Percentiles rank a stretch among this genome's conserved stretches.
phyloP scores from a whole-genome alignment of 345 rosid species.

The Camelina laxa region DNA sequence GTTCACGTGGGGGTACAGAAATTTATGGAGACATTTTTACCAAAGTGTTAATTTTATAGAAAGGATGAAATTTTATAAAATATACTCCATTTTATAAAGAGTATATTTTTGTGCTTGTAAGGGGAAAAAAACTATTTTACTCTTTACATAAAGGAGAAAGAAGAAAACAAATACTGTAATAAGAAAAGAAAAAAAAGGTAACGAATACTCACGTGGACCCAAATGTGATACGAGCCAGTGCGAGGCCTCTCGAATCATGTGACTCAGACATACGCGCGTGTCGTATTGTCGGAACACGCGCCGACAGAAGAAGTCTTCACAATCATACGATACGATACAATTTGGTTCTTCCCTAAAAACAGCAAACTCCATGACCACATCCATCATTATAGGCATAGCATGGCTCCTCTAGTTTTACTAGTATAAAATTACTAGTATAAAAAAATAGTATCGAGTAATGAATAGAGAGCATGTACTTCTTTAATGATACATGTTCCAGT shows the following conservation, averaged over 20 bases:
- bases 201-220: conserved; percentile 42
- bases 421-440: background rate
- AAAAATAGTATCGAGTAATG: conserved; percentile 7
- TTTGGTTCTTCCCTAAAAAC: conserved; percentile 35
- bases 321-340: conserved; percentile 43
- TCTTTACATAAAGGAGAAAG: background rate
- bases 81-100: background rate
- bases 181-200: background rate
- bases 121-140: background rate
- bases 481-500: conserved; percentile 26
- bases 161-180: conserved; percentile 12
- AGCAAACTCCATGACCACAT: conserved; percentile 36
- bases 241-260: conserved; percentile 26
- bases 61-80: background rate
- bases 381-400: conserved; percentile 12
- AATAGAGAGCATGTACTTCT: conserved; percentile 28
- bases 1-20: conserved; percentile 33
- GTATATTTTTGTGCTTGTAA: background rate
- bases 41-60: background rate
- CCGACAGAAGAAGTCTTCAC: conserved; percentile 47
- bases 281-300: conserved; percentile 44
- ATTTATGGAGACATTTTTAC: background rate
- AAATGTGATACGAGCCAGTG: conserved; percentile 28
- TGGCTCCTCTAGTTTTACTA: background rate
- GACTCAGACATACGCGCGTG: conserved; percentile 33